Evolutionary conservation across 352 stramenopile species (phyloP), one percentile per base, ranked within the genome.

Genomic region (Globisporangium yorkense): DNA sequence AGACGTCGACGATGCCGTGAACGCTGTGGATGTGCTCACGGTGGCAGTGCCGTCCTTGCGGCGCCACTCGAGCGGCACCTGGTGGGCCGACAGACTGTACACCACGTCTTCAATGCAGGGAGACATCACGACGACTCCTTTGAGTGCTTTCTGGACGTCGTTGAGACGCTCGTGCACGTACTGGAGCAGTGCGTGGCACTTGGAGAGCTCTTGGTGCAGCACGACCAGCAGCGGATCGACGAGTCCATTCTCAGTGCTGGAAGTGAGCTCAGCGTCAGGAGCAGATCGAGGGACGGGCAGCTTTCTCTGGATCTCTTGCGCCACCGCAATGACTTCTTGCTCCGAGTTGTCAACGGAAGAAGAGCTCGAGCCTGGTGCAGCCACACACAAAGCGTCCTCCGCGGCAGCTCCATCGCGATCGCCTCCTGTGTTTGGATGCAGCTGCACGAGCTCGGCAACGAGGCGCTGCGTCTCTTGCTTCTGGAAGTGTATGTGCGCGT

Each of bases 401-500:
- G 7, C 16, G 12, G 44, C 44, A 21, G 8, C 7, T 49, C 6
- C 39, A 49, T 40, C 6, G 6, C 20, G 51, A 4, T 49, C 45
- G 5, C 56, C 51, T 3, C 59, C 48, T 0, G 51, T 29, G 3
- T 35, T 37, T 16, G 71, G 56, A 39, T 87, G 72, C 3, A 89
- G 65, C 18, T 74, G 72, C 40, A 75, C 49, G 1, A 87, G 50
- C 24, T 71, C 62, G 0, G 58, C 57, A 5, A 84, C 44, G 12
- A 90, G 59, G 0, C 63, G 67, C 55, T 87, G 59, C 0, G 65
- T 73, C 58, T 89, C 70, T 20, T 89, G 72, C 39, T 74, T 72
- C 31, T 88, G 71, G 53, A 80, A 86, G 33, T 82, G 79, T 31
- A 90, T 67, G 37, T 92, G 83, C 1, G 83, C 84, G 16, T 94